Conservation (phyloP, 2,329 filamentous ascomycete genomes). For the Epichloe gansuensis region DNA sequence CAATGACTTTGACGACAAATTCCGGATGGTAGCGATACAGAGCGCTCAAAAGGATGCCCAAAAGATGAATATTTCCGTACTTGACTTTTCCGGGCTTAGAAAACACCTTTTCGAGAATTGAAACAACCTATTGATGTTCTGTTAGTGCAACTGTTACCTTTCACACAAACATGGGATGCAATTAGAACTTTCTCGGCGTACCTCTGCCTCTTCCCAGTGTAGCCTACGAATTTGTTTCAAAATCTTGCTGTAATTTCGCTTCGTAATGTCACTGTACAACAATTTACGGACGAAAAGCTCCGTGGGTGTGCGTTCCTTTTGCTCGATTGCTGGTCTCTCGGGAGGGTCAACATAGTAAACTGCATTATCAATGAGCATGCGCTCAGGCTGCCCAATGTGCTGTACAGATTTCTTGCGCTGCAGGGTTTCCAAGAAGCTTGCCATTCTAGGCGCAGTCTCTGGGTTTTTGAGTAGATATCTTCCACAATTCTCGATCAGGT, state of each 20-base stretch:
- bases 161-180: background rate
- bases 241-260: constrained; percentile 85
- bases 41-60: constrained; percentile 79
- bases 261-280: constrained; percentile 86
- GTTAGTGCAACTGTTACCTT: background rate
- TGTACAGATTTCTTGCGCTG: constrained; percentile 93
- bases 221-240: constrained; percentile 88
- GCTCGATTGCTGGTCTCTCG: constrained; percentile 82
- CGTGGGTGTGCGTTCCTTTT: constrained; percentile 89
- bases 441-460: constrained; percentile 87
- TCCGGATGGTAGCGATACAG: constrained; percentile 84
- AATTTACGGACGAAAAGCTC: constrained; percentile 89
- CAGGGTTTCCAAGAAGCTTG: constrained; percentile 83
- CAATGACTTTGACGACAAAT: constrained; percentile 84
- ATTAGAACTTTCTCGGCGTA: constrained; percentile 19
- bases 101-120: constrained; percentile 77
- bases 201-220: constrained; percentile 91
- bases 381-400: constrained; percentile 87
- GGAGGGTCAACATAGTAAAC: constrained; percentile 97
- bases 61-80: constrained; percentile 88
- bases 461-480: constrained; percentile 85
- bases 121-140: constrained; percentile 42
- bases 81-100: constrained; percentile 95
- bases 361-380: constrained; percentile 96
- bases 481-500: constrained; percentile 90